phyloP scores from a whole-genome alignment of 2,329 filamentous ascomycete species.

The Elsinoe batatas region DNA sequence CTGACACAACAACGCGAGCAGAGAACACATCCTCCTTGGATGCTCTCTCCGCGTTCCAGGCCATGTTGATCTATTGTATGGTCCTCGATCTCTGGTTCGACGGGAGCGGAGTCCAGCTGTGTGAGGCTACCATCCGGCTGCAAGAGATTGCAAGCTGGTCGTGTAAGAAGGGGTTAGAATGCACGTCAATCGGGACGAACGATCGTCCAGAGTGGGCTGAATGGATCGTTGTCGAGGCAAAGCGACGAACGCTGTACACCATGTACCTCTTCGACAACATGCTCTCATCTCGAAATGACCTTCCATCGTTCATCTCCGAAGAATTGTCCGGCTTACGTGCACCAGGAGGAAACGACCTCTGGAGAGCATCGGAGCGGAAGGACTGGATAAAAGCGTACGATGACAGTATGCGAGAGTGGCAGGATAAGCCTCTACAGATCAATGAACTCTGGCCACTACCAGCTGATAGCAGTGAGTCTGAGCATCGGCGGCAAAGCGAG shows the following conservation, averaged over 20 bases:
- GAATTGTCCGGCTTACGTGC: slow-evolving; percentile 40
- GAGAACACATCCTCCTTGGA: background rate
- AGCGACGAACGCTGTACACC: slow-evolving; percentile 41
- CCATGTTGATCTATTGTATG: background rate
- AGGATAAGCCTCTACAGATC: background rate
- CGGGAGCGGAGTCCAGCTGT: background rate
- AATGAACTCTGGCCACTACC: slow-evolving; percentile 12
- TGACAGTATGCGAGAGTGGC: background rate
- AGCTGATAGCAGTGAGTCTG: slow-evolving; percentile 18
- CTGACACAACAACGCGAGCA: background rate
- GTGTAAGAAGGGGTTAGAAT: slow-evolving; percentile 32
- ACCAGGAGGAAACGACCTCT: slow-evolving; percentile 1
- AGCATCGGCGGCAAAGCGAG: slow-evolving; percentile 15
- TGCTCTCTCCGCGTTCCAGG: background rate
- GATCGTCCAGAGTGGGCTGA: slow-evolving; percentile 41
- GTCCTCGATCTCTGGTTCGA: background rate
- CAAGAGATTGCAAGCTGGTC: background rate
- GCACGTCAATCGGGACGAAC: slow-evolving; percentile 31
- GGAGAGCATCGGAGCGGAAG: background rate
- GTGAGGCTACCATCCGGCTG: background rate
- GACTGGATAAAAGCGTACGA: slow-evolving; percentile 5
- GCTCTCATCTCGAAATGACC: slow-evolving; percentile 34
- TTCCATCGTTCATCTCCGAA: slow-evolving; percentile 40
- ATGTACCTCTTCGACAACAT: slow-evolving; percentile 48
- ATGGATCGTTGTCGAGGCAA: slow-evolving; percentile 46